Conservation (phyloP, 805 yeast genomes). For the Saccharomyces paradoxus region DNA sequence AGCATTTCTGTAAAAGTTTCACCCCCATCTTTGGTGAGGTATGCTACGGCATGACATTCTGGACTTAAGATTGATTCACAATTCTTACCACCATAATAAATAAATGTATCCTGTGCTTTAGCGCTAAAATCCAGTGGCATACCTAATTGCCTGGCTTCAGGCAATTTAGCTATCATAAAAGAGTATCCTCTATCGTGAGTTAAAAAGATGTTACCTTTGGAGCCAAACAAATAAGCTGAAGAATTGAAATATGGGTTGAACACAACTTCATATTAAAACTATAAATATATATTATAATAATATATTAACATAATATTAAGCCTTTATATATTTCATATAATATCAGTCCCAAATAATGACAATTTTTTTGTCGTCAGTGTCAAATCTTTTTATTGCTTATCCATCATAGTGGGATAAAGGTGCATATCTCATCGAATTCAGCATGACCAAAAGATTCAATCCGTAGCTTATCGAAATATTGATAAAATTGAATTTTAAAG, state of each 20-base stretch:
- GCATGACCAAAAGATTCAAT: slow-evolving; percentile 56
- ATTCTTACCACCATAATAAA: slow-evolving; percentile 57
- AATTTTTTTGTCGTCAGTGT: slow-evolving; percentile 34
- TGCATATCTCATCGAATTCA: slow-evolving; percentile 47
- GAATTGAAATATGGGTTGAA: slow-evolving; percentile 44
- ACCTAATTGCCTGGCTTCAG: slow-evolving; percentile 39
- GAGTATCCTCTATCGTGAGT: slow-evolving; percentile 63
- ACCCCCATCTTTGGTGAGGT: slow-evolving; percentile 63
- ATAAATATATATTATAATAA: too few species aligned
- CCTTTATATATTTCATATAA: too few species aligned
- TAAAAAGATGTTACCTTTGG: slow-evolving; percentile 40
- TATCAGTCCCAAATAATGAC: slow-evolving; percentile 6
- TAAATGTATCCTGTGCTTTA: slow-evolving; percentile 45
- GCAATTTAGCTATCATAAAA: slow-evolving; percentile 42
- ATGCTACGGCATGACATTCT: slow-evolving; percentile 52
- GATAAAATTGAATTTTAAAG: slow-evolving; percentile 51
- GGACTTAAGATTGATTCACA: slow-evolving; percentile 43
- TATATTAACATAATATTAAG: too few species aligned
- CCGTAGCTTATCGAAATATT: slow-evolving; percentile 38
- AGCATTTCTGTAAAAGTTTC: slow-evolving; percentile 45
- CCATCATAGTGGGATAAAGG: slow-evolving; percentile 72
- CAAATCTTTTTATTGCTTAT: slow-evolving; percentile 35
- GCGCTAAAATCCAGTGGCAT: slow-evolving; percentile 56
- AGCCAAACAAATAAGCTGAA: slow-evolving; percentile 36
- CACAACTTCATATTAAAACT: slow-evolving; percentile 33